Percentiles rank a stretch among this genome's conserved stretches.
phyloP scores from a whole-genome alignment of 2,329 filamentous ascomycete species.

The Fusarium goolgardi region DNA sequence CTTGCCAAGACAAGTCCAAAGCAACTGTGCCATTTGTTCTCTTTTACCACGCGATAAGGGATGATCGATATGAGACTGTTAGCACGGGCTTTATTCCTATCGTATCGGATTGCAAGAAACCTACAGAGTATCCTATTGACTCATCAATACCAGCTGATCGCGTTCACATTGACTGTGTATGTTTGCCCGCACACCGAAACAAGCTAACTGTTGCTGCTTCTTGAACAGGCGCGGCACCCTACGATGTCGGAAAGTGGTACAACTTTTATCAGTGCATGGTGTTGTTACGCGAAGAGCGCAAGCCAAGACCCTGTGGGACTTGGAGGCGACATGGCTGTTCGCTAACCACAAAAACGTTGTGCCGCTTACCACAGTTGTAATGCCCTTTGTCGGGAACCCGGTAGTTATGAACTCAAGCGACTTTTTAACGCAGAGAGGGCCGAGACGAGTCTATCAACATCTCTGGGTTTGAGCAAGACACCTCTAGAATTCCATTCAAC shows the following conservation, averaged over 20 bases:
- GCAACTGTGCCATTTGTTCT: slow-evolving; percentile 7
- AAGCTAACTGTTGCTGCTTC: slow-evolving; percentile 5
- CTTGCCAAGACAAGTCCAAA: slow-evolving; percentile 38
- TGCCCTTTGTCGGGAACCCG: slow-evolving; percentile 4
- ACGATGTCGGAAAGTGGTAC: slow-evolving; percentile 29
- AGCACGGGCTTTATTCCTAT: slow-evolving; percentile 14
- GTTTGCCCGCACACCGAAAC: neutral
- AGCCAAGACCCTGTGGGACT: slow-evolving; percentile 37
- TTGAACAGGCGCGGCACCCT: slow-evolving; percentile 13
- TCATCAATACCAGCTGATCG: slow-evolving; percentile 13
- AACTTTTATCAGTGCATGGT: slow-evolving; percentile 31
- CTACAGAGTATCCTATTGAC: slow-evolving; percentile 12
- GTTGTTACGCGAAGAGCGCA: slow-evolving; percentile 30
- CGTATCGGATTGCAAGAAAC: slow-evolving; percentile 18
- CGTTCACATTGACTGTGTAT: slow-evolving; percentile 1
- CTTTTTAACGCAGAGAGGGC: neutral
- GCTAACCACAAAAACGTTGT: slow-evolving; percentile 31
- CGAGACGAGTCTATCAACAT: neutral
- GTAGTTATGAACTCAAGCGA: neutral
- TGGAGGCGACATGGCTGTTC: slow-evolving; percentile 35
- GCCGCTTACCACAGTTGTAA: slow-evolving; percentile 19
- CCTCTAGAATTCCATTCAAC: slow-evolving; percentile 1
- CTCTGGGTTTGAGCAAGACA: neutral
- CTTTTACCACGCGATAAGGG: slow-evolving; percentile 29
- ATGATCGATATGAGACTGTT: slow-evolving; percentile 9